A percentile compares a stretch with the other conserved stretches of the same genome.
Conservation (phyloP, 2,329 filamentous ascomycete genomes). For the Nemania bipapillata region DNA sequence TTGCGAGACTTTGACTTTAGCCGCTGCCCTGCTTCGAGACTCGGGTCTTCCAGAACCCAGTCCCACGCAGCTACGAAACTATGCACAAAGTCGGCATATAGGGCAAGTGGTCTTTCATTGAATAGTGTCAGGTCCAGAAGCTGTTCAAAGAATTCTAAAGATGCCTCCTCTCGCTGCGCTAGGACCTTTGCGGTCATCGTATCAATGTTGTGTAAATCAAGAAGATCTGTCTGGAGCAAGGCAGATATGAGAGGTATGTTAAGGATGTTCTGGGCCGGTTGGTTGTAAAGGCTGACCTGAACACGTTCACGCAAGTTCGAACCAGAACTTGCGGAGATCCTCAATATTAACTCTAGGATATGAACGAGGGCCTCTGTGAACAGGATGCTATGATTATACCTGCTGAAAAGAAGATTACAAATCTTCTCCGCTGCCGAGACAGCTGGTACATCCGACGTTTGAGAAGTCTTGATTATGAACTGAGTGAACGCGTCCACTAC, state of each 20-base stretch:
- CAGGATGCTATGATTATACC: constrained; percentile 64
- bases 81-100: constrained; percentile 86
- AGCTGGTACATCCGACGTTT: constrained; percentile 69
- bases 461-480: constrained; percentile 71
- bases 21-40: constrained; percentile 71
- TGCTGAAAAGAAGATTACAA: constrained; percentile 65
- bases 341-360: constrained; percentile 68
- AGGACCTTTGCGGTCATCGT: constrained; percentile 78
- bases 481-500: constrained; percentile 70
- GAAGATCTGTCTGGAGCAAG: constrained; percentile 67
- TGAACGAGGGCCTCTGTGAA: constrained; percentile 71
- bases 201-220: constrained; percentile 74
- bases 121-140: constrained; percentile 82
- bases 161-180: constrained; percentile 73
- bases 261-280: constrained; percentile 66
- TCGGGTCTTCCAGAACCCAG: constrained; percentile 81
- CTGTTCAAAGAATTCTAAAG: constrained; percentile 81
- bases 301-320: constrained; percentile 66
- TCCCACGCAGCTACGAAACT: constrained; percentile 83
- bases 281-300: constrained; percentile 66
- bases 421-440: constrained; percentile 70
- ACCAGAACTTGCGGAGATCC: constrained; percentile 62
- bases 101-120: constrained; percentile 77
- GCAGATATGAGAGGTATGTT: constrained; percentile 68
- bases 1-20: constrained; percentile 72